These are phyloP conservation scores for Yamagishiella unicocca DNA, from an alignment of 139 green algal species.

Conservation along the genomic window DNA sequence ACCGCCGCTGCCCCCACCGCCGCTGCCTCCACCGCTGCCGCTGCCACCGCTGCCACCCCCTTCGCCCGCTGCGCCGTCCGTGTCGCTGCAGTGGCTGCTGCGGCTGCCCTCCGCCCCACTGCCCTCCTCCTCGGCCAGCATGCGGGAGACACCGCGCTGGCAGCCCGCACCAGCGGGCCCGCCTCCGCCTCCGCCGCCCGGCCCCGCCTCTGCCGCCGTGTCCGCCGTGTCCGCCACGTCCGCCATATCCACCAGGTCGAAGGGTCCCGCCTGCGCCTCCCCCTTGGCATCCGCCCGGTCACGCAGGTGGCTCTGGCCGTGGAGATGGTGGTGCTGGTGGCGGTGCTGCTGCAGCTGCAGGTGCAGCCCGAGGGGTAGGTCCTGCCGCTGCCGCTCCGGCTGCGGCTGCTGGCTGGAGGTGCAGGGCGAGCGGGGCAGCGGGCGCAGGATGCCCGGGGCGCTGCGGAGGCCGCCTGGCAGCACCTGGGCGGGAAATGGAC, in stretches of 20 bases:
- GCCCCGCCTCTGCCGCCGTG: neutral
- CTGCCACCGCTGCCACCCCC: constrained; percentile 15
- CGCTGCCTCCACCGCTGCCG: neutral
- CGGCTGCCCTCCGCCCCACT: constrained; percentile 39
- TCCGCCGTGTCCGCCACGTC: neutral
- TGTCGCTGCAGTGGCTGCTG: constrained; percentile 42
- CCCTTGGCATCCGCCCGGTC: neutral
- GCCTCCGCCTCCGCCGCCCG: neutral
- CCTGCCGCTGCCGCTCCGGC: neutral
- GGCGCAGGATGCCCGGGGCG: neutral
- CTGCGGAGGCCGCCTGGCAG: neutral
- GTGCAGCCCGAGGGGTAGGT: neutral
- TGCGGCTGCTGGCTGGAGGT: neutral
- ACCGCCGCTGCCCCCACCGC: neutral
- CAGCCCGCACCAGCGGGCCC: too few species aligned
- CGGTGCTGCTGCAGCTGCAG: neutral
- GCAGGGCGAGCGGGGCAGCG: neutral
- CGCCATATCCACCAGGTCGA: neutral
- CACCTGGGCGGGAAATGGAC: neutral
- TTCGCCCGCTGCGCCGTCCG: neutral
- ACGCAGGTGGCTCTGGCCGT: neutral
- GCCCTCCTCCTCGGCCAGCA: too few species aligned
- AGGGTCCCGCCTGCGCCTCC: neutral
- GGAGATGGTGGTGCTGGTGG: neutral
- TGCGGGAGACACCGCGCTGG: too few species aligned